Evolutionary conservation across 2,329 filamentous ascomycete species (phyloP).

Genomic region (Colletotrichum navitas): DNA sequence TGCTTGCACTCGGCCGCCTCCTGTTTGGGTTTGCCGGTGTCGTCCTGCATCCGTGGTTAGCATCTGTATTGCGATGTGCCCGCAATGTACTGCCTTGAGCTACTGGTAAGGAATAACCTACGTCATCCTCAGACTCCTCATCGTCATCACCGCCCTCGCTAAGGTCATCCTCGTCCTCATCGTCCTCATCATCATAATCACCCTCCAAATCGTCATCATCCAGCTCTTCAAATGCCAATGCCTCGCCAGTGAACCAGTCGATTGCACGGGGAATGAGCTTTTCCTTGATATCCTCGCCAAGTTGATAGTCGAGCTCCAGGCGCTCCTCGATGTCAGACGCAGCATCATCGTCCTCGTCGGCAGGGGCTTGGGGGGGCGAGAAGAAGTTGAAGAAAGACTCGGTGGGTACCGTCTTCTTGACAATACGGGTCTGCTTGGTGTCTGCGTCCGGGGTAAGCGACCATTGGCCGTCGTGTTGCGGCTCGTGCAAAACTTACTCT

Average conservation of each 20-base stretch:
- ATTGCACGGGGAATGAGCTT: constrained; percentile 98
- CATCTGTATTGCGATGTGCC: constrained; percentile 17
- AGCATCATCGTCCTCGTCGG: constrained; percentile 78
- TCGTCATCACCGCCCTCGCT: constrained; percentile 89
- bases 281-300: constrained; percentile 99
- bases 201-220: constrained; percentile 85
- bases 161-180: constrained; percentile 90
- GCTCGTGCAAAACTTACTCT: constrained; percentile 74
- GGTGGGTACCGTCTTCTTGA: constrained; percentile 98
- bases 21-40: constrained; percentile 90
- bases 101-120: constrained; percentile 55
- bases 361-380: constrained; percentile 89
- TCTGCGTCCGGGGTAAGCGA: constrained; percentile 66
- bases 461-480: not conserved
- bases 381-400: constrained; percentile 99
- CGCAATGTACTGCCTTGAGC: not conserved
- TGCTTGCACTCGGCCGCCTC: constrained; percentile 97
- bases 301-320: constrained; percentile 97
- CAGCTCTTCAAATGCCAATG: constrained; percentile 94
- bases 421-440: constrained; percentile 98
- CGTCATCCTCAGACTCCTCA: constrained; percentile 83
- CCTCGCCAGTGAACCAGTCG: constrained; percentile 99
- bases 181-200: constrained; percentile 88
- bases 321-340: constrained; percentile 96
- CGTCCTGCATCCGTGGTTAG: constrained; percentile 70